A percentile compares a stretch with the other conserved stretches of the same genome.
Evolutionary conservation across 73 alveolate species (phyloP).

Genomic region (Paramecium biaurelia): DNA sequence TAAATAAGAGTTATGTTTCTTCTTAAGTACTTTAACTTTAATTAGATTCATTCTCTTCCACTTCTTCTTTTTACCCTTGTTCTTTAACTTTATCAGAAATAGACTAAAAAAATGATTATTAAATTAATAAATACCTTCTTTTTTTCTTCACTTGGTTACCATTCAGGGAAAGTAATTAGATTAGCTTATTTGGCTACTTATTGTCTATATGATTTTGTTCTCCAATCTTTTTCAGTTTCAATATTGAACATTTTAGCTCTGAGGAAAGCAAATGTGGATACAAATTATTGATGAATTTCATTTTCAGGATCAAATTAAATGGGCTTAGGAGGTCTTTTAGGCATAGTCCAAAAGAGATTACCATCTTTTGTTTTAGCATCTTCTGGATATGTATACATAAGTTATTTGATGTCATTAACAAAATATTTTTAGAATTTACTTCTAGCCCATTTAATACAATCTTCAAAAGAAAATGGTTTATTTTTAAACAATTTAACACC

Average conservation of each 20-base stretch:
- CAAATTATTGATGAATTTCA: constrained; percentile 5
- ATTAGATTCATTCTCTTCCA: not conserved
- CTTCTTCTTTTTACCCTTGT: not conserved
- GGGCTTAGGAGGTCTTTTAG: constrained; percentile 86
- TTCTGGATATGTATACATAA: constrained; percentile 86
- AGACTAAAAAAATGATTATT: not conserved
- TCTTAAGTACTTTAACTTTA: not conserved
- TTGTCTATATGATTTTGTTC: not conserved
- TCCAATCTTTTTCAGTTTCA: not conserved
- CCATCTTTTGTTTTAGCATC: constrained; percentile 93
- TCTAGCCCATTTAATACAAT: constrained; percentile 82
- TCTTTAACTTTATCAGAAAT: not conserved
- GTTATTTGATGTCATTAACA: constrained; percentile 72
- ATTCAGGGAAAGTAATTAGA: not conserved
- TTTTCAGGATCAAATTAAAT: constrained; percentile 33
- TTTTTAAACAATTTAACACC: constrained; percentile 76
- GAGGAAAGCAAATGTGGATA: constrained; percentile 10
- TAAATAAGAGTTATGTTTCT: not conserved
- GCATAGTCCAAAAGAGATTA: constrained; percentile 95
- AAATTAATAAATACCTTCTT: not conserved
- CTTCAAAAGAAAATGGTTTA: constrained; percentile 79
- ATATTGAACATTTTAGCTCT: constrained; percentile 17
- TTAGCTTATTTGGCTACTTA: not conserved
- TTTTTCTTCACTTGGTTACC: constrained; percentile 46
- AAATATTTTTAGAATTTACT: constrained; percentile 73